phyloP scores from a whole-genome alignment of 306 rosid species.

The Trichosanthes cucumerina region DNA sequence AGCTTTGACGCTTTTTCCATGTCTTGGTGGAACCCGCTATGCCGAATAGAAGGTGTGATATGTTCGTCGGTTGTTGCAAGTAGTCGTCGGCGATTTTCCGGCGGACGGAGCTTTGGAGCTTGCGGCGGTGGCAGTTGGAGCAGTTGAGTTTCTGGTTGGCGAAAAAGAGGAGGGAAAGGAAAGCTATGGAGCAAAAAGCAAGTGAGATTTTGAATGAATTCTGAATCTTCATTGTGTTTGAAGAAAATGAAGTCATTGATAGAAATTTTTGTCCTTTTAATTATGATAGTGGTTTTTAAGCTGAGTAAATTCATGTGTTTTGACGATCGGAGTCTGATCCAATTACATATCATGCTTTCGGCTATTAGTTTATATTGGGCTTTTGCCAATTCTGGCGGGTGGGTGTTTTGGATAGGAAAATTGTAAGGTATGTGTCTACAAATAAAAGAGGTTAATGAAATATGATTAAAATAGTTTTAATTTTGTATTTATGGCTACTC shows the following conservation, averaged over 20 bases:
- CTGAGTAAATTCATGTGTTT: too few species aligned
- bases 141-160: slow-evolving; percentile 10
- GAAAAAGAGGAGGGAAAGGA: slow-evolving; percentile 28
- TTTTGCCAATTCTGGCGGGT: too few species aligned
- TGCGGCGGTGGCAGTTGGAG: neutral
- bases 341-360: too few species aligned
- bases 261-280: neutral
- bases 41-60: slow-evolving; percentile 57
- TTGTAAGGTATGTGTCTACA: too few species aligned
- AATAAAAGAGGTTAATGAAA: too few species aligned
- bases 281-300: neutral
- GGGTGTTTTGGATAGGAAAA: too few species aligned
- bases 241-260: neutral
- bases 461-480: too few species aligned
- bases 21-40: slow-evolving; percentile 41
- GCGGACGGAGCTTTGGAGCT: neutral
- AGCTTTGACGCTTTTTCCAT: slow-evolving; percentile 38
- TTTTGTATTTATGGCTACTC: too few species aligned
- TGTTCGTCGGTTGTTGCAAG: slow-evolving; percentile 23
- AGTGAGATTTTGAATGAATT: slow-evolving; percentile 15
- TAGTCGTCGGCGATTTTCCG: neutral
- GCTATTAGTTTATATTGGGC: neutral
- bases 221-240: neutral
- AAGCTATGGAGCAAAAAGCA: slow-evolving; percentile 14
- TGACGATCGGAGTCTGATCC: too few species aligned